Evolutionary conservation across 768 basidiomycete genomes (phyloP).

Genomic region (Boletus edulis): DNA sequence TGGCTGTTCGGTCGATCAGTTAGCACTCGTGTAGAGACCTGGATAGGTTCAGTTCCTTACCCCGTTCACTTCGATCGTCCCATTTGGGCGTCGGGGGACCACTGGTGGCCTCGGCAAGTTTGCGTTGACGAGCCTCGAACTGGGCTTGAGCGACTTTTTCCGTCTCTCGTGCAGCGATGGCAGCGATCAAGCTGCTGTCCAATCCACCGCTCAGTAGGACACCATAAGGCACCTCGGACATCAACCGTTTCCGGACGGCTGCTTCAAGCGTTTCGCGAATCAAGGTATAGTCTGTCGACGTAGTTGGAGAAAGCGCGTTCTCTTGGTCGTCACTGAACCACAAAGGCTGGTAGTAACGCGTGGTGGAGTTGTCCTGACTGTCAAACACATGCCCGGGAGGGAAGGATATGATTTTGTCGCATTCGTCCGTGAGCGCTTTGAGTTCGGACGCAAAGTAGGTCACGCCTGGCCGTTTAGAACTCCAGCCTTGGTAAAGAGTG

Average conservation of each 20-base stretch:
- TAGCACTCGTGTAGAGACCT: neutral
- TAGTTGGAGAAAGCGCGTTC: constrained; percentile 54
- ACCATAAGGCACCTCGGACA: constrained; percentile 98
- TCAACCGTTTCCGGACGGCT: constrained; percentile 91
- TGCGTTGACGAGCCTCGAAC: constrained; percentile 63
- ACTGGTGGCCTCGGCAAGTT: constrained; percentile 49
- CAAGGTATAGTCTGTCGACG: constrained; percentile 58
- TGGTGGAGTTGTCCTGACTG: constrained; percentile 72
- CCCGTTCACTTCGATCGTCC: constrained; percentile 48
- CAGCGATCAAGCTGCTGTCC: constrained; percentile 93
- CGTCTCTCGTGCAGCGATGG: constrained; percentile 93
- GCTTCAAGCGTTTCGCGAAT: constrained; percentile 84
- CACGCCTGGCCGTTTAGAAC: constrained; percentile 73
- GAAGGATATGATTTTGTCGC: constrained; percentile 93
- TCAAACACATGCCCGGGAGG: constrained; percentile 98
- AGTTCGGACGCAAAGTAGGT: constrained; percentile 96
- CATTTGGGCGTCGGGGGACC: constrained; percentile 56
- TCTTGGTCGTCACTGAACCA: constrained; percentile 89
- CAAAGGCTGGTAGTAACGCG: constrained; percentile 81
- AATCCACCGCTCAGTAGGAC: constrained; percentile 94
- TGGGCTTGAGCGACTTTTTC: constrained; percentile 86
- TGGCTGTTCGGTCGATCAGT: constrained; percentile 40
- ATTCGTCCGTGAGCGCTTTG: constrained; percentile 87
- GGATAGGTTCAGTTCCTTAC: constrained; percentile 35
- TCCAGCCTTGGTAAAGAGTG: constrained; percentile 97